Evolutionary conservation across 768 basidiomycete species (phyloP).

Genomic region (Pleurotus platypus): DNA sequence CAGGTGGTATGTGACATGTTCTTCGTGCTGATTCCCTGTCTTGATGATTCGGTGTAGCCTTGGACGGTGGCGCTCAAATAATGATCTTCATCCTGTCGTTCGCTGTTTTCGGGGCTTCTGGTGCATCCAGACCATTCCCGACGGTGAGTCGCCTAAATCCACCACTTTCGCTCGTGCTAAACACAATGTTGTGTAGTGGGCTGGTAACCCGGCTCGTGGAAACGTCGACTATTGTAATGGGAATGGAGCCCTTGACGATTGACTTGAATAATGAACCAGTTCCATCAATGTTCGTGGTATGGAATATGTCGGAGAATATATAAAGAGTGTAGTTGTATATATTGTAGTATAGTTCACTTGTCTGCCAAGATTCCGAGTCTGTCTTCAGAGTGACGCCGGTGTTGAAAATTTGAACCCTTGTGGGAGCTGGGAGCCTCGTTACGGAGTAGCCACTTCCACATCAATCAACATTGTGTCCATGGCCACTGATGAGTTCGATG

Average conservation of each 20-base stretch:
- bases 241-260: constrained; percentile 44
- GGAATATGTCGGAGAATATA: too few species aligned
- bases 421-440: too few species aligned
- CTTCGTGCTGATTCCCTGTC: background rate
- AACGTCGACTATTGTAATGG: constrained; percentile 62
- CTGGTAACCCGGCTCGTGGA: constrained; percentile 47
- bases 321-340: too few species aligned
- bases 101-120: constrained; percentile 61
- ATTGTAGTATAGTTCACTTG: too few species aligned
- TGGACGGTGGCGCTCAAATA: constrained; percentile 64
- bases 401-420: too few species aligned
- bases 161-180: too few species aligned
- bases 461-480: too few species aligned
- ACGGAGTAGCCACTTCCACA: too few species aligned
- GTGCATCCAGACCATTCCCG: constrained; percentile 47
- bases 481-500: too few species aligned
- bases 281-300: too few species aligned
- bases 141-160: constrained; percentile 18
- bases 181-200: constrained; percentile 32
- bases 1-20: constrained; percentile 1
- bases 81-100: constrained; percentile 65
- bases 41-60: constrained; percentile 22
- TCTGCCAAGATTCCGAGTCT: too few species aligned
- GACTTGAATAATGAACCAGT: background rate
- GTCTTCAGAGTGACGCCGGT: too few species aligned